Percentiles rank a stretch among this genome's conserved stretches.
phyloP scores from a whole-genome alignment of 805 yeast genomes.

The Ogataea glucozyma region DNA sequence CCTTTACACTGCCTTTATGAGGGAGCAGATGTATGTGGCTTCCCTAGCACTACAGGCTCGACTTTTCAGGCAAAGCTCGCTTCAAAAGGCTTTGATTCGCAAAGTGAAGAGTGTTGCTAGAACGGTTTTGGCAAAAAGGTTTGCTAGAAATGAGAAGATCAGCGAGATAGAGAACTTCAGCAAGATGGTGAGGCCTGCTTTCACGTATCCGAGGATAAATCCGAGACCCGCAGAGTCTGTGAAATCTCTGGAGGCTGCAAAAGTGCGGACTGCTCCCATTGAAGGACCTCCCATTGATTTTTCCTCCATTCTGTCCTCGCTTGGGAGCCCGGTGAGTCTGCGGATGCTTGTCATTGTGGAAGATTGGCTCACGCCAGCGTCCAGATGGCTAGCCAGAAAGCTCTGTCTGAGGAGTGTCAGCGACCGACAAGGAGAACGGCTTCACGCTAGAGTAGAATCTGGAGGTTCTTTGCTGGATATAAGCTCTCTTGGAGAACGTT shows the following conservation, averaged over 20 bases:
- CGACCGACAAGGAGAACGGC: conserved; percentile 20
- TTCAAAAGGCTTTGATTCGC: conserved; percentile 36
- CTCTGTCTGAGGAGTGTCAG: conserved; percentile 34
- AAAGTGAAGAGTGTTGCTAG: conserved; percentile 35
- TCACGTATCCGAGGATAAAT: conserved; percentile 5
- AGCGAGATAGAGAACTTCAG: conserved; percentile 38
- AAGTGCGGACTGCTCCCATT: too few species aligned
- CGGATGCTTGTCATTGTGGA: conserved; percentile 42
- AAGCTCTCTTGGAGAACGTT: conserved; percentile 44
- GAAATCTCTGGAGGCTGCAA: too few species aligned
- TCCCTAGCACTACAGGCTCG: conserved; percentile 49
- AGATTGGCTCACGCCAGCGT: conserved; percentile 42
- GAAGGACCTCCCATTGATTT: too few species aligned
- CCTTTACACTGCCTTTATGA: conserved; percentile 59
- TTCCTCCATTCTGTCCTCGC: background rate
- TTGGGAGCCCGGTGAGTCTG: background rate
- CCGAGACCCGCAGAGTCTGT: too few species aligned
- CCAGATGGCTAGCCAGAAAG: conserved; percentile 12
- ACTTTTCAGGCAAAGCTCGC: conserved; percentile 31
- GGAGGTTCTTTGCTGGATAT: conserved; percentile 32
- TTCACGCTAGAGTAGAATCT: conserved; percentile 4
- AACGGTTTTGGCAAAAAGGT: conserved; percentile 24
- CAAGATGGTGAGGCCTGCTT: conserved; percentile 29
- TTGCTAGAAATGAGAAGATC: conserved; percentile 38
- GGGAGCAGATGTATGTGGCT: conserved; percentile 51